Percentiles rank a stretch among this genome's conserved stretches.
phyloP scores from a whole-genome alignment of 345 rosid species.

The Citrus glauca region DNA sequence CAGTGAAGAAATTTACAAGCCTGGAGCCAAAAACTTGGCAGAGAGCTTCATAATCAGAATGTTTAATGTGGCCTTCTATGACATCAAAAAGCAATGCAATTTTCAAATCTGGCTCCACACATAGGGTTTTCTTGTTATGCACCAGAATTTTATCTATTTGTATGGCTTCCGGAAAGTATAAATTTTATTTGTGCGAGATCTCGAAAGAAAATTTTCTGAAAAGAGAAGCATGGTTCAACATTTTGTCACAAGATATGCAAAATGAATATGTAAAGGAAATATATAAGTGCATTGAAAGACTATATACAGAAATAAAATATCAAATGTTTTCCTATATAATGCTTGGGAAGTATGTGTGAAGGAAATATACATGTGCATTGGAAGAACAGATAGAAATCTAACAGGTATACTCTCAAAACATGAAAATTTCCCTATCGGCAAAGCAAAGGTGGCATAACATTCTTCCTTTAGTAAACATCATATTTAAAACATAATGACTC shows the following conservation, averaged over 20 bases:
- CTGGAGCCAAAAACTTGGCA: conserved; percentile 28
- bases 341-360: too few relatives aligned
- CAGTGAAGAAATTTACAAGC: conserved; percentile 27
- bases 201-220: conserved; percentile 32
- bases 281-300: too few relatives aligned
- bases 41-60: conserved; percentile 36
- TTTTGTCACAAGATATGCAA: neutral
- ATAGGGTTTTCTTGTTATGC: conserved; percentile 40
- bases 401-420: neutral
- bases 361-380: neutral
- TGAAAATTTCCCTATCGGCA: neutral
- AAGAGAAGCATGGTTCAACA: neutral
- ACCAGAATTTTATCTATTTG: conserved; percentile 38
- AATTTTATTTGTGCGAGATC: conserved; percentile 50
- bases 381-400: neutral
- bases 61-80: conserved; percentile 30
- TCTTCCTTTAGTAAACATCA: neutral
- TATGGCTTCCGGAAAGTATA: conserved; percentile 42
- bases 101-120: conserved; percentile 44
- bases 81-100: conserved; percentile 31
- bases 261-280: neutral
- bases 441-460: neutral
- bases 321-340: neutral
- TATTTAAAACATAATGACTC: neutral
- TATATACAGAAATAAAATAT: neutral